Evolutionary conservation across 257 asterid genomes (phyloP).

Genomic region (Echium plantagineum): DNA sequence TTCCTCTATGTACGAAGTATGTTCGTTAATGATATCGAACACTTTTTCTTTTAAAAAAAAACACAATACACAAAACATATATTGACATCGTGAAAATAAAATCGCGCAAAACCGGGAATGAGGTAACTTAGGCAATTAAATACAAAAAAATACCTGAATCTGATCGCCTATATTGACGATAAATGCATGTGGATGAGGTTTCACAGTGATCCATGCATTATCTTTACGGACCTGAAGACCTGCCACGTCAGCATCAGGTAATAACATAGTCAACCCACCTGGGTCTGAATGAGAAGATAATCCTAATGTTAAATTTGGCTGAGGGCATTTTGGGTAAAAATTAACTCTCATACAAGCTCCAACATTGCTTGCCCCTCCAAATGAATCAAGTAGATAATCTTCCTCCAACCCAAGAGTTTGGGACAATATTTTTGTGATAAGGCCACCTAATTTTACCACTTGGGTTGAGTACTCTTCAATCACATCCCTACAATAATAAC

Average conservation of each 20-base stretch:
- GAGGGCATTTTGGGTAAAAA: conserved; percentile 13
- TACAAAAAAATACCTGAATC: conserved; percentile 8
- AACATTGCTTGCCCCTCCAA: neutral
- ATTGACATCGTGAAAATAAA: too few relatives aligned
- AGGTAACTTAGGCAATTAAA: too few relatives aligned
- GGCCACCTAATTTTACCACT: conserved; percentile 2
- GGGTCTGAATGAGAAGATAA: conserved; percentile 18
- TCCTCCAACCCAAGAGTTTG: conserved; percentile 3
- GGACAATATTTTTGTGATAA: conserved; percentile 1
- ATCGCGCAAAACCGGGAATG: too few relatives aligned
- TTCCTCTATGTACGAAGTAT: too few relatives aligned
- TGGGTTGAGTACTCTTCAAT: conserved; percentile 4
- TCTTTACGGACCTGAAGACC: conserved; percentile 18
- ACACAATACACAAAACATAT: too few relatives aligned
- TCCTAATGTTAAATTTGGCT: conserved; percentile 14
- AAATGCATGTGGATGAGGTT: conserved; percentile 16
- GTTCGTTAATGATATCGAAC: too few relatives aligned
- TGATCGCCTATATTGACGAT: conserved; percentile 15
- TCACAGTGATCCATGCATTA: conserved; percentile 12
- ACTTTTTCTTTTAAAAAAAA: too few relatives aligned
- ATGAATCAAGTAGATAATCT: neutral
- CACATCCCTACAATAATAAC: conserved; percentile 1
- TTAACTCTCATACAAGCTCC: conserved; percentile 9
- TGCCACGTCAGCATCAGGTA: conserved; percentile 11
- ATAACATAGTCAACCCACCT: conserved; percentile 12